Base-by-base conservation (phyloP, 805 yeast genomes). In the Myxozyma neglecta region DNA sequence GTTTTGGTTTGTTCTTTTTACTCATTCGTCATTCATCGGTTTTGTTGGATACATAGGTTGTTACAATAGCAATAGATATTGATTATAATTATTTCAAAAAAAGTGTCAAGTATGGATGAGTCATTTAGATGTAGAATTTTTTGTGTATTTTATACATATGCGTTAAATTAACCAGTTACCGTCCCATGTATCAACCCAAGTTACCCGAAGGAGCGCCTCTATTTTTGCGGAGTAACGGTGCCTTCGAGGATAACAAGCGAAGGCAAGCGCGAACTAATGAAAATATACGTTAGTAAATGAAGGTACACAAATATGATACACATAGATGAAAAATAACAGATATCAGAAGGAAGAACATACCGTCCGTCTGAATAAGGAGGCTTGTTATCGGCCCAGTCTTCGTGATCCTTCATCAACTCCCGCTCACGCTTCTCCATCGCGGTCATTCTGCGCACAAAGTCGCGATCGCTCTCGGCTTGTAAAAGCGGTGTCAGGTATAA, bases 391-490 rank as follows among this genome's bases (percentile, higher is more conserved):
- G 82, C 85, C 85, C 86, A 85, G 73, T 84, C 86, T 47, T 82
- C 81, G 49, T 83, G 85, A 57, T 81, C 81, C 73, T 80, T 77
- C 88, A 85, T 84, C 68, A 85, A 79, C 72, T 82, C 84, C 62
- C 82, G 84, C 77, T 89, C 96, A 76, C 90, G 81, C 70, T 81
- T 83, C 74, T 83, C 78, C 71, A 87, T 84, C 58, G 89, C 83
- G 68, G 77, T 78, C 64, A 83, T 81, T 71, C 96, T 81, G 77
- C 96, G 83, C 46, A 88, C 89, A 46, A 81, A 73, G 70, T 87
- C 88, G 72, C 96, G 81, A 74, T 89, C 96, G 69, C 84, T 85
- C 76, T 90, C 96, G 46, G 96, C 96, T 69, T 85, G 82, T 57
- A 89, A 80, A 66, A 88, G 77, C 1, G 96, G 96, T 70, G 84